Conservation (phyloP, 345 rosid genomes). For the Pugionium cornutum region DNA sequence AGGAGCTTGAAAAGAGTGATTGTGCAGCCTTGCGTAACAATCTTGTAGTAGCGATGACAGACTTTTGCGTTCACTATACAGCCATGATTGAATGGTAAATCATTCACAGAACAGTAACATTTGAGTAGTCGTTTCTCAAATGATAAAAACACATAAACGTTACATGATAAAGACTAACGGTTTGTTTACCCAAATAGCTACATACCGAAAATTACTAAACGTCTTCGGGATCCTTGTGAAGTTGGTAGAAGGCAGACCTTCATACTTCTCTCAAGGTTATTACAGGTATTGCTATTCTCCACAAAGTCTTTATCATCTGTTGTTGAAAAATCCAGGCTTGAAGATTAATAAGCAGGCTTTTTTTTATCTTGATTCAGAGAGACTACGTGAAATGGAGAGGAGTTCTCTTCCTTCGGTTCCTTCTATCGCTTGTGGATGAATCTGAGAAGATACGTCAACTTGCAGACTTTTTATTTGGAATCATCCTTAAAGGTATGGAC, state of each 20-base stretch:
- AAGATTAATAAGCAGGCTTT: conserved; percentile 1
- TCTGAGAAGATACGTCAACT: conserved; percentile 87
- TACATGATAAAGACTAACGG: conserved; percentile 25
- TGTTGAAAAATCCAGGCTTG: conserved; percentile 1
- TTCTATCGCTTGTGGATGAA: conserved; percentile 86
- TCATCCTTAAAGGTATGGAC: conserved; percentile 73
- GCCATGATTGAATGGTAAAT: conserved; percentile 92
- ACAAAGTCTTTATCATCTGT: background rate
- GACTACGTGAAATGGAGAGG: conserved; percentile 99
- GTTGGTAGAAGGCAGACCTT: conserved; percentile 94
- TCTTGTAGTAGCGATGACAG: conserved; percentile 84
- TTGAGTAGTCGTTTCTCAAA: background rate
- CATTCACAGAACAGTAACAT: conserved; percentile 25
- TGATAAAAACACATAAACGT: background rate
- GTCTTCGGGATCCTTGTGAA: conserved; percentile 88
- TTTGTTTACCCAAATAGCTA: conserved; percentile 54
- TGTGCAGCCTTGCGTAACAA: conserved; percentile 87
- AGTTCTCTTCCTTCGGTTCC: conserved; percentile 80
- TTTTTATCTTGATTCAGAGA: conserved; percentile 53
- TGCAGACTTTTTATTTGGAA: conserved; percentile 86
- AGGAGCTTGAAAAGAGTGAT: conserved; percentile 96
- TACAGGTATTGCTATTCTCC: conserved; percentile 62
- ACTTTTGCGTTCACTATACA: conserved; percentile 89
- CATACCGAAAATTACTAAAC: conserved; percentile 77
- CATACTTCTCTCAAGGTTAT: conserved; percentile 80